phyloP scores from a whole-genome alignment of 78 protist species.

The Dictyostelium discoideum region DNA sequence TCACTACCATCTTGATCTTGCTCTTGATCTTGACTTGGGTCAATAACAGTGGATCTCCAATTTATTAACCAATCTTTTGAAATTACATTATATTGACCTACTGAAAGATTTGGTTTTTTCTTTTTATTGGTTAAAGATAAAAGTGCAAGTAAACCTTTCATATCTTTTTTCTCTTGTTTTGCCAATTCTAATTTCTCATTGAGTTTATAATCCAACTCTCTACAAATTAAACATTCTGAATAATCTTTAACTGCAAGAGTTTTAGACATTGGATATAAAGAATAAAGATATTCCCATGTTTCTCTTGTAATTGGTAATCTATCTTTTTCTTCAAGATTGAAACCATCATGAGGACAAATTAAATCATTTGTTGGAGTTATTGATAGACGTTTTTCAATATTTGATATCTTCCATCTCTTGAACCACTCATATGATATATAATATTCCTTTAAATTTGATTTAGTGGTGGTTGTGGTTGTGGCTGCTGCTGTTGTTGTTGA shows the following conservation, averaged over 20 bases:
- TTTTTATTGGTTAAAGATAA: neutral
- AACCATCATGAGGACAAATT: constrained; percentile 22
- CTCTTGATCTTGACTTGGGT: neutral
- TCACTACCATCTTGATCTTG: neutral
- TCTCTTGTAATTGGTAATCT: neutral
- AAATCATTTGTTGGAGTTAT: neutral
- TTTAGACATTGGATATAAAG: neutral
- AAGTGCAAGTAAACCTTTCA: neutral
- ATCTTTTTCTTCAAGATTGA: neutral
- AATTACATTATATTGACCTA: neutral
- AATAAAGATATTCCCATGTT: constrained; percentile 23
- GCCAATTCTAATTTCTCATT: neutral
- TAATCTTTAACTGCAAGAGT: neutral
- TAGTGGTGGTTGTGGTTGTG: neutral
- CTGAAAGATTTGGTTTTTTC: constrained; percentile 4
- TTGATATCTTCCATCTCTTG: constrained; percentile 21
- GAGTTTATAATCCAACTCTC: neutral
- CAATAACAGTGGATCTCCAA: neutral
- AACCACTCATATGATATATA: constrained; percentile 54
- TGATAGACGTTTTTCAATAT: too few species aligned
- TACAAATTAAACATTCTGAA: neutral
- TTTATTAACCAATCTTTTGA: neutral
- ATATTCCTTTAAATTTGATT: neutral
- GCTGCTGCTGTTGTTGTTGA: neutral
- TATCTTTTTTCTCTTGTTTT: constrained; percentile 3